Evolutionary conservation across 2,329 filamentous ascomycete species (phyloP), one percentile per base, ranked within the genome.

Genomic region (Diplodia corticola): DNA sequence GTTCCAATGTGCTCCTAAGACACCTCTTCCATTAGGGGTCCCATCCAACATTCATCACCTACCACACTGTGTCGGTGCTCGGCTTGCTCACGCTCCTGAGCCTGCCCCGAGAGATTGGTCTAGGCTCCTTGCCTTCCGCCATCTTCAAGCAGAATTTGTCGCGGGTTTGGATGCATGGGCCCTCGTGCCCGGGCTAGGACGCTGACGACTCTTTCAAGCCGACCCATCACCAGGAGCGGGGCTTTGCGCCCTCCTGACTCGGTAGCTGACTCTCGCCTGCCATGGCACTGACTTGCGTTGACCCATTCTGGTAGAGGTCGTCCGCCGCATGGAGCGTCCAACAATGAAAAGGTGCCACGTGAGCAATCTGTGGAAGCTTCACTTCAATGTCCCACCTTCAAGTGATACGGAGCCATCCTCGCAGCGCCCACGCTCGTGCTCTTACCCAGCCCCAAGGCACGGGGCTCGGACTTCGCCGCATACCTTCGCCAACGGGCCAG

Each of bases 401-500:
- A 13, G 28, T 28, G 17, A 13, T 26, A 12, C 22, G 44, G 9
- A 28, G 30, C 10, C 20, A 17, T 49, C 12, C 28, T 44, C 40
- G 35, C 26, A 15, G n/a, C 6, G 13, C 40, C n/a, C n/a, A n/a
- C n/a, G 37, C 37, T 17, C 15, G 33, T 7, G 51, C 51, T 37
- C 51, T 37, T 9, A 35, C 24, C 26, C 37, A 48, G 26, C n/a
- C 33, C 44, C 35, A 49, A 22, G 26, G 26, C 40, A 17, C 55
- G 55, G 55, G 55, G 26, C 57, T 49, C 57, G 57, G 57, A 30
- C 57, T 44, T 46, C 40, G 44, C 57, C 44, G 57, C 57, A 61
- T 12, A 37, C 44, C 28, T 33, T 35, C 57, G 24, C 48, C 40
- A 49, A 44, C 44, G 44, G 44, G 22, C 57, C 22, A 22, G 28